A percentile compares a stretch with the other conserved stretches of the same genome.
Conservation (phyloP, 2,329 filamentous ascomycete genomes). For the Cyanodermella asteris region DNA sequence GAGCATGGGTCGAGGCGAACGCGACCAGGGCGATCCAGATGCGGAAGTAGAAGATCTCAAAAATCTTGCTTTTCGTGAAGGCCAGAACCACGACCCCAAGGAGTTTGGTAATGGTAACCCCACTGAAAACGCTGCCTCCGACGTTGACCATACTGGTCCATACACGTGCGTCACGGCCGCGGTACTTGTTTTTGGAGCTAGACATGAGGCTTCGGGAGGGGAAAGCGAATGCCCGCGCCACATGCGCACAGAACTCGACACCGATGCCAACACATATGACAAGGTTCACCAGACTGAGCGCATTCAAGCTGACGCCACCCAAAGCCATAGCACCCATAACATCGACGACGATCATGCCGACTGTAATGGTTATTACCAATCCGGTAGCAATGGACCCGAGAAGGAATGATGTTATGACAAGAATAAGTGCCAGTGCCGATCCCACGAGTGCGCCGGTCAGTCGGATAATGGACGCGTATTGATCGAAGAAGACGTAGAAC, state of each 20-base stretch:
- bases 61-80: slow-evolving; percentile 93
- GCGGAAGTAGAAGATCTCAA: slow-evolving; percentile 97
- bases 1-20: slow-evolving; percentile 69
- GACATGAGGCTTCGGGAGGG: slow-evolving; percentile 67
- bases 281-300: slow-evolving; percentile 83
- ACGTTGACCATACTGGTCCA: slow-evolving; percentile 93
- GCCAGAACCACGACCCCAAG: slow-evolving; percentile 79
- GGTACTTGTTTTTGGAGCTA: slow-evolving; percentile 53
- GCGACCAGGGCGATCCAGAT: slow-evolving; percentile 85
- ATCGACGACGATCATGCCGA: slow-evolving; percentile 81
- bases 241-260: slow-evolving; percentile 94
- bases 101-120: slow-evolving; percentile 89
- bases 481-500: slow-evolving; percentile 98
- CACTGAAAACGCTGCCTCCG: slow-evolving; percentile 80
- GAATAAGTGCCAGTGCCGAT: slow-evolving; percentile 66
- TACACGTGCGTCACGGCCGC: slow-evolving; percentile 61
- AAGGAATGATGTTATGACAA: slow-evolving; percentile 55
- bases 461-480: slow-evolving; percentile 68
- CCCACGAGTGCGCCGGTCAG: slow-evolving; percentile 62
- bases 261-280: slow-evolving; percentile 91
- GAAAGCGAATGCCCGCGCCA: slow-evolving; percentile 90
- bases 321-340: slow-evolving; percentile 91
- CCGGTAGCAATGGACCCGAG: slow-evolving; percentile 70
- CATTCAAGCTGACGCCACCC: slow-evolving; percentile 74
- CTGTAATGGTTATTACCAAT: slow-evolving; percentile 61